Evolutionary conservation across 306 rosid species (phyloP), one percentile per base, ranked within the genome.

Genomic region (Castanea mollissima): DNA sequence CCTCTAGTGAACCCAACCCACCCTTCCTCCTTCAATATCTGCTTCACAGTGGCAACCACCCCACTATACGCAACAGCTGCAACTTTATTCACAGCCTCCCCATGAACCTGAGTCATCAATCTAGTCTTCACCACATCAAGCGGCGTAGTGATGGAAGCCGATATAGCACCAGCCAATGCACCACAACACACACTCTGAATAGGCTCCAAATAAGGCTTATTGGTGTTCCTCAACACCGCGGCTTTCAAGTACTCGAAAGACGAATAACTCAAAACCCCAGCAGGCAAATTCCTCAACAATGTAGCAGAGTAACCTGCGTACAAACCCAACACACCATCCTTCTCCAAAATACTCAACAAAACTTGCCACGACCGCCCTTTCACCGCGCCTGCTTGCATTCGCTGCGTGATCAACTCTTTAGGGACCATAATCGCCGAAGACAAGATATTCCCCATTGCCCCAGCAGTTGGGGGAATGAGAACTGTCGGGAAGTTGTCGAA

Each of bases 361-460:
- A 92, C 95, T 55, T 90, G 78, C 92, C 94, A 94, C 0, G 97
- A 92, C 20, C 95, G 73, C 1, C 97, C 97, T 27, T 87, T 84
- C 1, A 95, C 92, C 4, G 46, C 46, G 46, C 97, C 97, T 9
- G 97, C 87, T 15, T 94, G 97, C 97, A 92, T 94, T 76, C 95
- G 51, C 87, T 94, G 99, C 18, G 97, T 91, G 60, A 94, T 94
- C 15, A 94, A 82, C 63, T 94, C 98, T 67, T 94, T 94, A 0
- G 98, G 98, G 1, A 94, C 97, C 97, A 92, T 92, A 20, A 94
- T 89, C 0, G 97, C 97, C 0, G 97, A 92, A 1, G 99, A 94
- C 5, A 86, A 83, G 34, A 92, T 85, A 67, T 94, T 94, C 1
- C 99, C 99, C 91, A 92, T 88, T 11, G 97, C 95, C 9, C 99